A percentile compares a stretch with the other conserved stretches of the same genome.
These are phyloP conservation scores for Clonostachys rosea DNA, from an alignment of 2,329 filamentous ascomycete species.

Conservation along the genomic window DNA sequence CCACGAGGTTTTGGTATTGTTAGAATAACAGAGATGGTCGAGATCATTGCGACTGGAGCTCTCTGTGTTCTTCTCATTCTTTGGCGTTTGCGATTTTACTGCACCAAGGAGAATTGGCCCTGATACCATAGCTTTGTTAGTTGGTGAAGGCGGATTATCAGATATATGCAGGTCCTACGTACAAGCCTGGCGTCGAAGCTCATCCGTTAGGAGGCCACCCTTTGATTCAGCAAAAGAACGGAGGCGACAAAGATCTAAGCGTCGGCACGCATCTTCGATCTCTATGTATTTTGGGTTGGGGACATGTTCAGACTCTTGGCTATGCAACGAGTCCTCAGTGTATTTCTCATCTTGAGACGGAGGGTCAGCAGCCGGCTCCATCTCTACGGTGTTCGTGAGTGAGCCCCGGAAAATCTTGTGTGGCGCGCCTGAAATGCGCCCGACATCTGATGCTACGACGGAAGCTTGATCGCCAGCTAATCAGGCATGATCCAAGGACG, in stretches of 20 bases:
- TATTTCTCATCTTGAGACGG: too few species aligned
- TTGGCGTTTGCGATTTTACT: too few species aligned
- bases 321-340: too few species aligned
- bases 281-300: conserved; percentile 26
- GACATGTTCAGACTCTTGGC: not conserved
- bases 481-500: too few species aligned
- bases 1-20: conserved; percentile 38
- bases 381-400: too few species aligned
- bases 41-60: too few species aligned
- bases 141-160: not conserved
- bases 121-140: not conserved
- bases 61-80: too few species aligned
- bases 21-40: not conserved
- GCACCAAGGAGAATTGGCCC: not conserved
- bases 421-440: too few species aligned
- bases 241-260: conserved; percentile 50
- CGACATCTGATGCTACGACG: too few species aligned
- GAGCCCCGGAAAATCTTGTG: too few species aligned
- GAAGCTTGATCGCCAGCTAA: too few species aligned
- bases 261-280: conserved; percentile 52
- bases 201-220: conserved; percentile 65
- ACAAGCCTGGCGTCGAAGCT: conserved; percentile 73
- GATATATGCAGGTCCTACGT: conserved; percentile 26
- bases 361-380: too few species aligned
- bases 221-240: conserved; percentile 53